A percentile compares a stretch with the other conserved stretches of the same genome.
phyloP scores from a whole-genome alignment of 148 eudicot species.

The Rhododendron ferrugineum region DNA sequence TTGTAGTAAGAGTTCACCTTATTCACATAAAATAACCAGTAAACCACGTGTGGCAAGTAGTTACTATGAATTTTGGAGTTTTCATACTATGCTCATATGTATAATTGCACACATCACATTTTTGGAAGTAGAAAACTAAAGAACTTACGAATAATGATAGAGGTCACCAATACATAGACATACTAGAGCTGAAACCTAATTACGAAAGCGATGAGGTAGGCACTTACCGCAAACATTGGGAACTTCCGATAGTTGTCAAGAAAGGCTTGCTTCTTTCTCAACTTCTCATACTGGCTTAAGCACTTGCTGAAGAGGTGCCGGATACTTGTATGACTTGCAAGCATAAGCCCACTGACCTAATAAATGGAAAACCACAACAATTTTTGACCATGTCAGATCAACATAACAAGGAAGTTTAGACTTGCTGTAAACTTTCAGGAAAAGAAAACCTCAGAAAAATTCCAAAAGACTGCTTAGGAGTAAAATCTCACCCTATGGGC shows the following conservation, averaged over 20 bases:
- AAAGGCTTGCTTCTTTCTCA: constrained; percentile 98
- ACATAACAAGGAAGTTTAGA: not conserved
- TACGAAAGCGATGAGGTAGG: not conserved
- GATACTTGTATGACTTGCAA: constrained; percentile 95
- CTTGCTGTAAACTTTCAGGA: not conserved
- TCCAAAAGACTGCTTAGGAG: not conserved
- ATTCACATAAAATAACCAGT: not conserved
- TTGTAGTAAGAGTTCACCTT: not conserved
- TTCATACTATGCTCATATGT: not conserved
- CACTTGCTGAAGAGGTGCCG: constrained; percentile 89
- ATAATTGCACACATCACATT: not conserved
- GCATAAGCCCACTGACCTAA: constrained; percentile 97
- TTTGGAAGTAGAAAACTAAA: not conserved
- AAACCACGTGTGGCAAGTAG: not conserved
- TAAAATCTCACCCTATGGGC: constrained; percentile 71
- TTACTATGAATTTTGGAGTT: not conserved
- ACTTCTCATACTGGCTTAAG: constrained; percentile 81
- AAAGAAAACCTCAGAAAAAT: not conserved
- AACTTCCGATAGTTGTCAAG: constrained; percentile 91
- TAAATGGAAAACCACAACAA: constrained; percentile 10
- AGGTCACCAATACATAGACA: not conserved
- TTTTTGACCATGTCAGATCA: not conserved
- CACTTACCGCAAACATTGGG: constrained; percentile 93
- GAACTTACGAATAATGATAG: not conserved
- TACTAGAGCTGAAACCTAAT: not conserved